Evolutionary conservation across 2,329 filamentous ascomycete genomes (phyloP).

Genomic region (Verticillium nonalfalfae): DNA sequence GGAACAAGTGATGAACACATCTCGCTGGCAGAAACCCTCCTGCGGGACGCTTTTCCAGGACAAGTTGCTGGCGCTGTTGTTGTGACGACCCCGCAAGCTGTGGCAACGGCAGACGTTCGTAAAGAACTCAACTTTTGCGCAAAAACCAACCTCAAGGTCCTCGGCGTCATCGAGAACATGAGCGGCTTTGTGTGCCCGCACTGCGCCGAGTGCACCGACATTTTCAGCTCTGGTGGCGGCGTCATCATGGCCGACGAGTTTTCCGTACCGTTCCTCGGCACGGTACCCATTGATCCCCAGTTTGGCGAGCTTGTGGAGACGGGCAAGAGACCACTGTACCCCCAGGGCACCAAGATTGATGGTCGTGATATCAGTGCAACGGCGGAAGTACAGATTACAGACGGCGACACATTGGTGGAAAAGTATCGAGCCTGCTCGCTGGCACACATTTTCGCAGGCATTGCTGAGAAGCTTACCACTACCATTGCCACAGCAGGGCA

Average conservation of each 20-base stretch:
- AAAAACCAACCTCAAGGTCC: constrained; percentile 71
- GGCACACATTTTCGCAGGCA: constrained; percentile 59
- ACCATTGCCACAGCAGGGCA: constrained; percentile 8
- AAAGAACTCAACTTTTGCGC: constrained; percentile 92
- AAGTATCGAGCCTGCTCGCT: constrained; percentile 71
- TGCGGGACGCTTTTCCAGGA: constrained; percentile 54
- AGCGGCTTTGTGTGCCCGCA: constrained; percentile 79
- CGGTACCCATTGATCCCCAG: constrained; percentile 86
- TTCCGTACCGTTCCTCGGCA: constrained; percentile 74
- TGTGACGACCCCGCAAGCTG: constrained; percentile 92
- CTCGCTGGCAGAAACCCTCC: constrained; percentile 79
- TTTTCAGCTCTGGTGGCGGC: constrained; percentile 89
- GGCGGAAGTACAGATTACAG: constrained; percentile 13
- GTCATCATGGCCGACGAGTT: constrained; percentile 86
- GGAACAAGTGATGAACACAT: constrained; percentile 98
- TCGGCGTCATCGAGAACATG: constrained; percentile 98
- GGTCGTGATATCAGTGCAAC: constrained; percentile 42
- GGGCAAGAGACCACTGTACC: constrained; percentile 57
- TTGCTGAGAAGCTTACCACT: constrained; percentile 41
- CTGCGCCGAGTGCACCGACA: constrained; percentile 80
- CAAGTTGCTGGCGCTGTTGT: constrained; percentile 84
- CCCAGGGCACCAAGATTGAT: constrained; percentile 57
- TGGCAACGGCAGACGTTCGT: constrained; percentile 86
- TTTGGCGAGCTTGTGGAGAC: constrained; percentile 86
- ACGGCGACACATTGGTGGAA: constrained; percentile 45